Conservation (phyloP, 2,329 filamentous ascomycete genomes). For the Ophiocordyceps camponoti-floridani region DNA sequence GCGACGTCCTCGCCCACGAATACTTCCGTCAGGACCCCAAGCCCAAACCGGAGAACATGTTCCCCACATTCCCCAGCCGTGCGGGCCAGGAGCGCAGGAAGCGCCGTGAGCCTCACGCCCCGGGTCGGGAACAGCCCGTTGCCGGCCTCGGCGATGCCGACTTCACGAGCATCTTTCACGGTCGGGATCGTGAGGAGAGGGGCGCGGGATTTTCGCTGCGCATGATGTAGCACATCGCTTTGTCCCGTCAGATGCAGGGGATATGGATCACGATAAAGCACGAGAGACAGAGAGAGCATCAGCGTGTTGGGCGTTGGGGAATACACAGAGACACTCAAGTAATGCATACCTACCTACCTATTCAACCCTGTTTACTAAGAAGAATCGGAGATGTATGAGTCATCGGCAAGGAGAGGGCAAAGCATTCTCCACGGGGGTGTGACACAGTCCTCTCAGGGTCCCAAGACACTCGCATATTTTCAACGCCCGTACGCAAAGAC, state of each 20-base stretch:
- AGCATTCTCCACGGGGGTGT: background rate
- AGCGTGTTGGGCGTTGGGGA: background rate
- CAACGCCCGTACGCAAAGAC: background rate
- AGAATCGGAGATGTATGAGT: background rate
- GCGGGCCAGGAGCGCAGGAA: slow-evolving; percentile 76
- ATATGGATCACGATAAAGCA: too few relatives aligned
- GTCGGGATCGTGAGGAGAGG: slow-evolving; percentile 43
- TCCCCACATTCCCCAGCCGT: slow-evolving; percentile 92
- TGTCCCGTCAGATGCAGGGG: background rate
- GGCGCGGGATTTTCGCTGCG: slow-evolving; percentile 50
- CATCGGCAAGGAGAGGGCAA: background rate
- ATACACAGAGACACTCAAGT: background rate
- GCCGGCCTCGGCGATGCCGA: slow-evolving; percentile 35
- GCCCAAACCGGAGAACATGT: slow-evolving; percentile 80
- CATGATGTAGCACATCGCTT: slow-evolving; percentile 22
- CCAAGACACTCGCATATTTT: background rate
- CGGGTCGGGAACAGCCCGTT: slow-evolving; percentile 52
- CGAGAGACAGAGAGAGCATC: too few relatives aligned
- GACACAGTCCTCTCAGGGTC: background rate
- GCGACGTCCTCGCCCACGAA: slow-evolving; percentile 56
- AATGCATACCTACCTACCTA: too few relatives aligned
- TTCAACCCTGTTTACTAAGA: too few relatives aligned
- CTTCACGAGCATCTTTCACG: slow-evolving; percentile 54
- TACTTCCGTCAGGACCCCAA: slow-evolving; percentile 85
- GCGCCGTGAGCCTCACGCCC: slow-evolving; percentile 60